Evolutionary conservation across 1,284 basidiomycete species (phyloP), one percentile per base, ranked within the genome.

Genomic region (Ceratobasidium sp.): DNA sequence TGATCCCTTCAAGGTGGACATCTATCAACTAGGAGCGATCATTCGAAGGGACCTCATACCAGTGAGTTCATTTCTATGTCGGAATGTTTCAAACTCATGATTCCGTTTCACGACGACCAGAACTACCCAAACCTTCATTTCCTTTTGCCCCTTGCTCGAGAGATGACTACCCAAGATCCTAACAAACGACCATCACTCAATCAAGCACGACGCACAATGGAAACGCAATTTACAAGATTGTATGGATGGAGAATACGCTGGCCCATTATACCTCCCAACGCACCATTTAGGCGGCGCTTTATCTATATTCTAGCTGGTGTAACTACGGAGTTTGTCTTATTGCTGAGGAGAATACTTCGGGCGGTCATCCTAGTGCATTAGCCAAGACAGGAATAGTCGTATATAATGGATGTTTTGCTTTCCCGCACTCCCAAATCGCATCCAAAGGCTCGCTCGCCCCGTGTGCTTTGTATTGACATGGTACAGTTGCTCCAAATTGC

Each of bases 11-110:
- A 53, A 29, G 29, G 50, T 31, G 13, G 50, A 53, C n/a, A 31
- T 53, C 4, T 53, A 53, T 53, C 50, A 53, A 31, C 50, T 53
- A 5, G 50, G 50, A 6, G 50, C 50, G 29, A 12, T 53, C 29
- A 25, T 53, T 29, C 50, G 50, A 31, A 27, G 50, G n/a, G 50
- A 53, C n/a, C 50, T 53, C 50, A 53, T 53, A 6, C 50, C 50
- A 7, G 50, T 53, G 22, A 8, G 45, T 17, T 8, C 10, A 8
- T 8, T 40, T 40, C 17, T 8, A 17, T 40, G 8, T 8, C 17
- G 8, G 10, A 8, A 17, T 8, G 17, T 40, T 17, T 17, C 38
- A 40, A 17, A n/a, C n/a, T n/a, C n/a, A n/a, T n/a, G n/a, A n/a
- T 17, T 8, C 17, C 17, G 17, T 8, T 40, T 40, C 38, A 8